Percentiles rank a stretch among this genome's conserved stretches.
Conservation (phyloP, 805 yeast species). For the Lipomyces orientalis region DNA sequence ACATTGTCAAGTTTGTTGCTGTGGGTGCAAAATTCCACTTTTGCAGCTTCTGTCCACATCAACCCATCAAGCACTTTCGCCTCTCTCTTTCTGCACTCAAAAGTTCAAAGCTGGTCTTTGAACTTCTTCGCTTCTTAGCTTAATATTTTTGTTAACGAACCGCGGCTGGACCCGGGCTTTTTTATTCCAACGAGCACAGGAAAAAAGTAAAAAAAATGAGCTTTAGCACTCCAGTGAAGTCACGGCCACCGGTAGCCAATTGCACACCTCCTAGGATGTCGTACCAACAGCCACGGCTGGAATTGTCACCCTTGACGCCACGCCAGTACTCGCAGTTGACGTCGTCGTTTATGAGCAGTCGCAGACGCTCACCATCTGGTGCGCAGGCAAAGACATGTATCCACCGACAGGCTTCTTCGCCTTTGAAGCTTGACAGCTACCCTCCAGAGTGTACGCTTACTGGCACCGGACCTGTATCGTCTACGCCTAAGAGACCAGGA, state of each 20-base stretch:
- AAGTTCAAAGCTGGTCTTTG: constrained; percentile 35
- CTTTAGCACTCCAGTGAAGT: constrained; percentile 39
- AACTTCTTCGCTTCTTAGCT: constrained; percentile 22
- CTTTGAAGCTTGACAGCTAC: constrained; percentile 55
- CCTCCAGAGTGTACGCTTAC: constrained; percentile 49
- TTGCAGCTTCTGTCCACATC: constrained; percentile 6
- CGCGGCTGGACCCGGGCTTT: constrained; percentile 31
- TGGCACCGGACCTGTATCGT: constrained; percentile 46
- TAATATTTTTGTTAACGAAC: constrained; percentile 6
- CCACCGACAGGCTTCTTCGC: constrained; percentile 45
- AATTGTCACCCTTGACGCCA: constrained; percentile 31
- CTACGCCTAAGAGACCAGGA: constrained; percentile 39
- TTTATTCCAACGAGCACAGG: neutral
- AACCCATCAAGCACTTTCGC: constrained; percentile 4
- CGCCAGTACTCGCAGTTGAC: constrained; percentile 28
- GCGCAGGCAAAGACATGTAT: constrained; percentile 24
- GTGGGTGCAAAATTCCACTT: no score
- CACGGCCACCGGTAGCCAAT: constrained; percentile 29
- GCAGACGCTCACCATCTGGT: constrained; percentile 20
- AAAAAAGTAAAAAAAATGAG: constrained; percentile 20
- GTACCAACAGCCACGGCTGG: constrained; percentile 38
- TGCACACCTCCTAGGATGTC: constrained; percentile 34
- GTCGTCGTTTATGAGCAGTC: constrained; percentile 16
- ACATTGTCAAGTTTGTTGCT: neutral
- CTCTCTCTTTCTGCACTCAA: constrained; percentile 1